Evolutionary conservation across 495 filamentous ascomycete species (phyloP).

Genomic region (Lasiosphaeriaceae sp.): DNA sequence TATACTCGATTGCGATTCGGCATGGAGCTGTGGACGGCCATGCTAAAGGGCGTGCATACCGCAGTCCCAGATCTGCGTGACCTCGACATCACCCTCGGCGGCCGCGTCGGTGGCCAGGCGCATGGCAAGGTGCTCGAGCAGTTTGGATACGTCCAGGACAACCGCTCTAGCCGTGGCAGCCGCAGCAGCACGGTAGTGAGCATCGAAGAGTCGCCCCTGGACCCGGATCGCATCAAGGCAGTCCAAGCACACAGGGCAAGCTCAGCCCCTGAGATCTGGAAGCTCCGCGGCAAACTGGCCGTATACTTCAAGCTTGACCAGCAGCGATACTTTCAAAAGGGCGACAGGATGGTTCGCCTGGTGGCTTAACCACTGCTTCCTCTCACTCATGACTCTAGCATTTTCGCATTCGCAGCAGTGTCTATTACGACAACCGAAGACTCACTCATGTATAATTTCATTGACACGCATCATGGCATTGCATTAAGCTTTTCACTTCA

Average conservation of each 20-base stretch:
- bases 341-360: slow-evolving; percentile 6
- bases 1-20: slow-evolving; percentile 6
- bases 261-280: slow-evolving; percentile 1
- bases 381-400: too few relatives aligned
- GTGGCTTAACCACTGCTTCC: too few relatives aligned
- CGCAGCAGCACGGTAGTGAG: not conserved
- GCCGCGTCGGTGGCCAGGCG: not conserved
- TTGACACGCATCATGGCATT: too few relatives aligned
- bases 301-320: slow-evolving; percentile 5
- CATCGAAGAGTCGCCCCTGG: not conserved
- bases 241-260: too few relatives aligned
- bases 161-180: too few relatives aligned
- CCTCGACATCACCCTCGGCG: slow-evolving; percentile 11
- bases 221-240: too few relatives aligned
- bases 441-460: too few relatives aligned
- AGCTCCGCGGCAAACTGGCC: slow-evolving; percentile 11
- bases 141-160: not conserved
- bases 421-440: too few relatives aligned
- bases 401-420: too few relatives aligned
- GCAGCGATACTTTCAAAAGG: slow-evolving; percentile 10
- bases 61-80: slow-evolving; percentile 9
- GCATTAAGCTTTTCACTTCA: too few relatives aligned
- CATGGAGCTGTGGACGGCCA: slow-evolving; percentile 9
- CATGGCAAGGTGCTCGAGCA: not conserved
- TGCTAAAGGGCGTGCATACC: slow-evolving; percentile 2